These are phyloP conservation scores for Blastobotrys malaysiensis DNA, from an alignment of 1,139 yeast genomes.

Conservation along the genomic window DNA sequence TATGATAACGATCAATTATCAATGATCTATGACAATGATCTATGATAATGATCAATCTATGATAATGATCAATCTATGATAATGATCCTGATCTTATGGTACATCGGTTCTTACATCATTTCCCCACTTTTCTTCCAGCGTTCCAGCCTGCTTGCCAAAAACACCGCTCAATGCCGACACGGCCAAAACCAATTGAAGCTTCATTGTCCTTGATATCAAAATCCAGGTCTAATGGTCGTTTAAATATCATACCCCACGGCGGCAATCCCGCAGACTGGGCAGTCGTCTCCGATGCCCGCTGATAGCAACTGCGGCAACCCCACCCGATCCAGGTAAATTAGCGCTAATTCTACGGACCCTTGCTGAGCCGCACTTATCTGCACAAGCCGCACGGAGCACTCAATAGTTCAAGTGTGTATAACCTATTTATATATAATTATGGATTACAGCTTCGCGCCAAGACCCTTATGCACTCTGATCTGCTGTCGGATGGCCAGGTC, in stretches of 20 bases:
- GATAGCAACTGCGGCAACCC: not conserved
- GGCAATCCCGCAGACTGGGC: not conserved
- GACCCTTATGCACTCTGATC: conserved; percentile 36
- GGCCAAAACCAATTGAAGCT: not conserved
- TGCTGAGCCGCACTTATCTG: no score
- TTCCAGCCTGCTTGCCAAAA: not conserved
- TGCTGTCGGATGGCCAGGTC: conserved; percentile 40
- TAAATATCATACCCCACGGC: not conserved
- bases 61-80: no score
- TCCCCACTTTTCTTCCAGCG: conserved; percentile 22
- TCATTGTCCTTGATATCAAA: not conserved
- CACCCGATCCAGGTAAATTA: not conserved
- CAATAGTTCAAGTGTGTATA: no score
- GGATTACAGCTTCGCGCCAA: conserved; percentile 37
- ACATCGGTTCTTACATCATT: conserved; percentile 12
- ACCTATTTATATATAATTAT: no score
- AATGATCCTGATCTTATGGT: no score
- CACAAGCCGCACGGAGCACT: no score
- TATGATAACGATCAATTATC: no score
- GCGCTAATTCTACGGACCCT: no score
- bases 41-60: no score
- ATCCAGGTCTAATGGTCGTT: not conserved
- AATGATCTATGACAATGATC: no score
- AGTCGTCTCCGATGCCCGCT: not conserved
- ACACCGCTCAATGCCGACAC: not conserved